These are phyloP conservation scores for Lycium barbarum DNA, from an alignment of 257 asterid genomes.

Conservation along the genomic window DNA sequence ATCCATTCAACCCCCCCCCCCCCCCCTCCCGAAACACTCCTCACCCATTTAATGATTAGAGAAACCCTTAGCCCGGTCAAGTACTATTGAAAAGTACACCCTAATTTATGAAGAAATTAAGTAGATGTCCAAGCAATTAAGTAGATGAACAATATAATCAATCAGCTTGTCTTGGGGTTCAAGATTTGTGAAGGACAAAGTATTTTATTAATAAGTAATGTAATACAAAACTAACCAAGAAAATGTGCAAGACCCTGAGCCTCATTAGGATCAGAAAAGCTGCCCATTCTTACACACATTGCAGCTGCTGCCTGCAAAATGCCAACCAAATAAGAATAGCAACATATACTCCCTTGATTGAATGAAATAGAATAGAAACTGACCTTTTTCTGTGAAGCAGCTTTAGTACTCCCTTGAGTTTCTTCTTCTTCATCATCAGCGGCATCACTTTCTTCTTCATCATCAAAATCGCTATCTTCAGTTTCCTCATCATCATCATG, in stretches of 20 bases:
- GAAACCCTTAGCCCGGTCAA: background rate
- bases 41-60: constrained; percentile 4
- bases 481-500: constrained; percentile 50
- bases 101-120: constrained; percentile 18
- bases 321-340: constrained; percentile 22
- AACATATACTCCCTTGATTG: constrained; percentile 2
- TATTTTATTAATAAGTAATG: constrained; percentile 6
- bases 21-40: background rate
- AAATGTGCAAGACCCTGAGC: constrained; percentile 99
- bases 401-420: constrained; percentile 48
- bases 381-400: constrained; percentile 77
- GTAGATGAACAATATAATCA: constrained; percentile 10
- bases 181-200: background rate
- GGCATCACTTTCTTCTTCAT: constrained; percentile 49
- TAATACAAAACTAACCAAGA: constrained; percentile 60
- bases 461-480: constrained; percentile 38
- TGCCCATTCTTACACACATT: constrained; percentile 92
- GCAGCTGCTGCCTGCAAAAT: constrained; percentile 95
- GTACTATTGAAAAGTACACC: background rate
- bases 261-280: constrained; percentile 90
- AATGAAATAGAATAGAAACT: constrained; percentile 16
- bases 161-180: background rate
- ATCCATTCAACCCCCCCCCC: background rate
- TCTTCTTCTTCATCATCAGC: constrained; percentile 47
- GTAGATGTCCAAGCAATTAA: constrained; percentile 10